Evolutionary conservation across 257 asterid genomes (phyloP).

Genomic region (Thymus quinquecostatus): DNA sequence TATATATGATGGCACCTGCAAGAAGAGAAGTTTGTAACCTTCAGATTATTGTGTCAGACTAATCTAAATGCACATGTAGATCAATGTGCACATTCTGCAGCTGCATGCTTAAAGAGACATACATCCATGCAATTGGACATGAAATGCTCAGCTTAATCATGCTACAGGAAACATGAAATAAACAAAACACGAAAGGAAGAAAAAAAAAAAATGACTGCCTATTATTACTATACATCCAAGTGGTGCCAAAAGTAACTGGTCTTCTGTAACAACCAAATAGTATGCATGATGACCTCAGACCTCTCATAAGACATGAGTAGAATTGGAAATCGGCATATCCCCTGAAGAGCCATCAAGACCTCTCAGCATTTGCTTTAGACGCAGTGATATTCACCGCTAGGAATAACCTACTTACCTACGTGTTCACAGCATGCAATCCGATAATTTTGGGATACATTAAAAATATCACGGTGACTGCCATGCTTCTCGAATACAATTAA

Average conservation of each 20-base stretch:
- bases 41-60: constrained; percentile 17
- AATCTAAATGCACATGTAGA: constrained; percentile 2
- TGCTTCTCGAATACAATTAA: neutral
- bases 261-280: neutral
- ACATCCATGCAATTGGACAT: neutral
- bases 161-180: constrained; percentile 9
- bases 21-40: constrained; percentile 25
- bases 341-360: neutral
- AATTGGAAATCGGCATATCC: neutral
- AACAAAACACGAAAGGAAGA: neutral
- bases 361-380: neutral
- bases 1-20: constrained; percentile 96
- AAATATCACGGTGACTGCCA: neutral
- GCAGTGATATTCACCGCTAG: neutral
- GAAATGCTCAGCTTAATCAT: neutral
- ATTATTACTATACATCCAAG: neutral
- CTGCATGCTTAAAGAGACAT: constrained; percentile 4
- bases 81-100: constrained; percentile 1
- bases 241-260: constrained; percentile 7
- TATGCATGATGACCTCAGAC: neutral
- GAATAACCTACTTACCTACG: neutral
- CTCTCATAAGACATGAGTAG: constrained; percentile 1
- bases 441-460: neutral
- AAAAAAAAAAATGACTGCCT: neutral
- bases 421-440: neutral